Conservation (phyloP, 1,284 basidiomycete genomes). For the Ceratobasidium sp. region DNA sequence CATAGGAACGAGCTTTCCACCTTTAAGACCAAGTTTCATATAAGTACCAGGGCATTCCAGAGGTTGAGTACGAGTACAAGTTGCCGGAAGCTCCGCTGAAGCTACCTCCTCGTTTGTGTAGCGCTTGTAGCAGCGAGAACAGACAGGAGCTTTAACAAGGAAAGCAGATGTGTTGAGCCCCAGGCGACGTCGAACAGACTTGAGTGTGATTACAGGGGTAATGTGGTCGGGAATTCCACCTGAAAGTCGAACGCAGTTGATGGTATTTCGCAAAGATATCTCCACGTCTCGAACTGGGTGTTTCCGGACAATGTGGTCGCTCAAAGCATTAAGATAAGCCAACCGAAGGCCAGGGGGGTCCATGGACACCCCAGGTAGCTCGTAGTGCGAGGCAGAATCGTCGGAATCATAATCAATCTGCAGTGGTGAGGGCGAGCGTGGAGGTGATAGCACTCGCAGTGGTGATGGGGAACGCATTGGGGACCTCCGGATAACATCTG, state of each 20-base stretch:
- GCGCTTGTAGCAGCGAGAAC: constrained; percentile 10
- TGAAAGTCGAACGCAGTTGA: constrained; percentile 3
- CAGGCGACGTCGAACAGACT: constrained; percentile 19
- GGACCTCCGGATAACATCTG: no score
- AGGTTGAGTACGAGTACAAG: constrained; percentile 5
- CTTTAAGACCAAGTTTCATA: neutral
- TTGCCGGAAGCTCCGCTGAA: neutral
- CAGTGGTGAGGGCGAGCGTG: neutral
- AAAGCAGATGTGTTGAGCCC: neutral
- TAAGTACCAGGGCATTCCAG: neutral
- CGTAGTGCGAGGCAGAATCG: neutral
- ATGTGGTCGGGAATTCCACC: constrained; percentile 5
- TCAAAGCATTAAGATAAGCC: constrained; percentile 21
- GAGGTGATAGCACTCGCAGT: neutral
- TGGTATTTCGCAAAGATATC: neutral
- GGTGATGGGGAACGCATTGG: neutral
- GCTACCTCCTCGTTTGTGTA: constrained; percentile 2
- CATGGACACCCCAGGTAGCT: neutral
- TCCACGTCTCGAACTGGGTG: neutral
- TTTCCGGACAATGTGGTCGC: constrained; percentile 23
- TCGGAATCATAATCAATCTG: constrained; percentile 1
- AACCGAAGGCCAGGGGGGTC: neutral
- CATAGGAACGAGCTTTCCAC: neutral
- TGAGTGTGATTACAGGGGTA: neutral
- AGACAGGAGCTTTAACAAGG: neutral